Evolutionary conservation across 2,329 filamentous ascomycete genomes (phyloP).

Genomic region (Paradendryphiella salina): DNA sequence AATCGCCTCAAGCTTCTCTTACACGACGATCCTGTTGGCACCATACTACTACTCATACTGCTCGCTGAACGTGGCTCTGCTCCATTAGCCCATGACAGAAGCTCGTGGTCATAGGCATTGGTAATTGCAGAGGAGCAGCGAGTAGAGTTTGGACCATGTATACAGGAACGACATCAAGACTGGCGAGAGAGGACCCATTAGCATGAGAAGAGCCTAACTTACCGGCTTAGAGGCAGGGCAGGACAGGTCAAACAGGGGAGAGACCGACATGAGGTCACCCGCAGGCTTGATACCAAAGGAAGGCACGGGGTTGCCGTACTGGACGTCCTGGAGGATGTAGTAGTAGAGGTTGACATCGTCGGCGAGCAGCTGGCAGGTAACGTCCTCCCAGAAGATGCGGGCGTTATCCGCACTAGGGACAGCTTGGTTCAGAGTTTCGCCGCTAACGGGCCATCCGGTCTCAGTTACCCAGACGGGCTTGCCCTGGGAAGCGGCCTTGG

Average conservation of each 20-base stretch:
- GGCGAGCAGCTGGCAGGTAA: conserved; percentile 71
- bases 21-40: conserved; percentile 15
- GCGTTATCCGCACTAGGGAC: conserved; percentile 69
- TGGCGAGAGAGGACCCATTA: conserved; percentile 12
- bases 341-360: conserved; percentile 62
- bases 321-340: conserved; percentile 74
- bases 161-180: conserved; percentile 25
- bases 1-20: conserved; percentile 11
- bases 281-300: conserved; percentile 70
- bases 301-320: conserved; percentile 62
- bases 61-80: conserved; percentile 17
- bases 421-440: conserved; percentile 62
- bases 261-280: conserved; percentile 37
- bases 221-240: conserved; percentile 35
- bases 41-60: conserved; percentile 18
- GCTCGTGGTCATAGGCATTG: conserved; percentile 15
- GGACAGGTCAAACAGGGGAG: conserved; percentile 43
- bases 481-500: conserved; percentile 60
- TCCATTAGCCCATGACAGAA: conserved; percentile 28
- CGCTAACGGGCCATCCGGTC: conserved; percentile 82
- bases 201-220: conserved; percentile 29
- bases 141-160: conserved; percentile 16
- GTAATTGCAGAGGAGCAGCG: conserved; percentile 6
- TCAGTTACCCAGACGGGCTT: conserved; percentile 86
- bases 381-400: conserved; percentile 76